Conservation (phyloP, 2,329 filamentous ascomycete species). For the Cercospora nicotianae region DNA sequence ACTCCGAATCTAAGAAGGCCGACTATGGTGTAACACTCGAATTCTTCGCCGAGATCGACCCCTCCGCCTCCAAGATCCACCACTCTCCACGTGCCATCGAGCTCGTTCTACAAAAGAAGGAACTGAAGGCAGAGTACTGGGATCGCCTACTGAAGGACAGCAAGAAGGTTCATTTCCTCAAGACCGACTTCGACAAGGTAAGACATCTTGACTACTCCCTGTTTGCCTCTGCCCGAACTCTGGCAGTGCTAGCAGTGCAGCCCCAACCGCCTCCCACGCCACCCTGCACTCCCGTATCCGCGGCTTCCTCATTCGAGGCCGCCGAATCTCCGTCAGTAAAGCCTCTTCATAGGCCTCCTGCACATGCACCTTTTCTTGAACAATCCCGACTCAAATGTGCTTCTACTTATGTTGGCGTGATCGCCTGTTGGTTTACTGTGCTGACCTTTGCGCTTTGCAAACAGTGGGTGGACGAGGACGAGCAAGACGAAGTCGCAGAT, state of each 20-base stretch:
- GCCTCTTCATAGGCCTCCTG: slow-evolving; percentile 12
- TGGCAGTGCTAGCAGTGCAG: slow-evolving; percentile 12
- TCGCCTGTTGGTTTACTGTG: slow-evolving; percentile 18
- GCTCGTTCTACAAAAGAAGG: slow-evolving; percentile 95
- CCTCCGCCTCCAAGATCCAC: slow-evolving; percentile 77
- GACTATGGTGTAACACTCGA: slow-evolving; percentile 84
- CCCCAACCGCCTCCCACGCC: slow-evolving; percentile 10
- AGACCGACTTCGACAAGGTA: slow-evolving; percentile 98
- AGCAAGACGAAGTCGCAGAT: slow-evolving; percentile 86
- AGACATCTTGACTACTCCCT: slow-evolving; percentile 29
- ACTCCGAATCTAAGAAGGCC: slow-evolving; percentile 79
- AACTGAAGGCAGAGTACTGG: slow-evolving; percentile 92
- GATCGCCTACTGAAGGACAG: slow-evolving; percentile 86
- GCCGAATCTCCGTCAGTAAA: neutral
- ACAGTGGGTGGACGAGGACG: slow-evolving; percentile 94
- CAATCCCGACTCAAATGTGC: slow-evolving; percentile 3
- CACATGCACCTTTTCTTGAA: slow-evolving; percentile 7
- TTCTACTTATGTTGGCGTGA: slow-evolving; percentile 15
- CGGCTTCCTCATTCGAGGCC: neutral
- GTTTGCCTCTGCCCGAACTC: slow-evolving; percentile 5
- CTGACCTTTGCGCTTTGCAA: slow-evolving; percentile 21
- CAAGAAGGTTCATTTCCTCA: slow-evolving; percentile 91
- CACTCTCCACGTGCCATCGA: slow-evolving; percentile 87
- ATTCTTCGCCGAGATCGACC: slow-evolving; percentile 88
- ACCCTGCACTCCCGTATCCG: slow-evolving; percentile 1